Evolutionary conservation across 306 rosid genomes (phyloP), one percentile per base, ranked within the genome.

Genomic region (Betula pendula): DNA sequence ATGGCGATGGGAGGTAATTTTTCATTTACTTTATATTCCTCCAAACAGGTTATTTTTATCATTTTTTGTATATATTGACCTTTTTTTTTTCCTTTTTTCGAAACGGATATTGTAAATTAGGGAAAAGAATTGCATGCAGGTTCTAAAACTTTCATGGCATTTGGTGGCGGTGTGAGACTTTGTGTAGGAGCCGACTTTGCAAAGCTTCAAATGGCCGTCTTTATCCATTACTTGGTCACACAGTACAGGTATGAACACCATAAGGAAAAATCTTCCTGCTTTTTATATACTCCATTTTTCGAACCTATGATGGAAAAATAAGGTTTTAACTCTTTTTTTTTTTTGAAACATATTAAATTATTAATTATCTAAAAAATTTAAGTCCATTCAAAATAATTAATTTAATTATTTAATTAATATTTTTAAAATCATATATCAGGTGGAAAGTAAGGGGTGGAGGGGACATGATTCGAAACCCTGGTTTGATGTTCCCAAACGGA

Each of bases 1-100:
- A n/a, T 38, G 79, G 79, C 40, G 79, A 20, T 76, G 79, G 73
- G n/a, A 66, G 79, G 79, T 76, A 35, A 19, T 4, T 11, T 10
- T 27, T 3, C 19, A 59, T 16, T 42, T 59, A 35, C 11, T 0
- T 51, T 19, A 15, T 29, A 20, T 17, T 40, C 1, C 4, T n/a
- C 16, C 11, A 51, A 38, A 13, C 24, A 4, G 1, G 6, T 55
- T 38, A 35, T 4, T 38, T 17, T 1, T 15, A 35, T 35, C 6
- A 35, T 35, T 35, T 53, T 19, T 6, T 53, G 25, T 53, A 53
- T 19, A n/a, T n/a, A n/a, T n/a, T 53, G 11, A 20, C 20, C n/a
- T 13, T 13, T 1, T n/a, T n/a, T n/a, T n/a, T n/a, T n/a, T n/a
- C n/a, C n/a, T n/a, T n/a, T n/a, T n/a, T n/a, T n/a, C n/a, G n/a